A percentile compares a stretch with the other conserved stretches of the same genome.
Evolutionary conservation across 2,329 filamentous ascomycete species (phyloP).

Genomic region (Coniosporium tulheliwenetii): DNA sequence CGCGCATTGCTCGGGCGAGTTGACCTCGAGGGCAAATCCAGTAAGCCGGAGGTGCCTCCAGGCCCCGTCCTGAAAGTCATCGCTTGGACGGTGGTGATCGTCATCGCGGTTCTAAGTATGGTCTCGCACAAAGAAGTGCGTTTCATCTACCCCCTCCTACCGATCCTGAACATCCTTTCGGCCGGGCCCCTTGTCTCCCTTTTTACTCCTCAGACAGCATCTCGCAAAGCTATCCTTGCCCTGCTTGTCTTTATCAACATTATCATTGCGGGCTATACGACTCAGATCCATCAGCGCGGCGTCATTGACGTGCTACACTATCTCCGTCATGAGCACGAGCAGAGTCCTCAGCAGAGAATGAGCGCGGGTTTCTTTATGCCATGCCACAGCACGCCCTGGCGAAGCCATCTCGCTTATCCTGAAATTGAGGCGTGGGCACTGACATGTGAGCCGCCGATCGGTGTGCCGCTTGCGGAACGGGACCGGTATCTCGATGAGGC

Average conservation of each 20-base stretch:
- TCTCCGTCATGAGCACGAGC: constrained; percentile 55
- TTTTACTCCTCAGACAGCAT: constrained; percentile 31
- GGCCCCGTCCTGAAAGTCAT: constrained; percentile 7
- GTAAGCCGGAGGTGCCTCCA: constrained; percentile 6
- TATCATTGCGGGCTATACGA: constrained; percentile 56
- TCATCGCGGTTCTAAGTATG: constrained; percentile 53
- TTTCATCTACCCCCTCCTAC: constrained; percentile 87
- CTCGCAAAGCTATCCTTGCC: constrained; percentile 40
- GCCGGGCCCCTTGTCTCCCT: constrained; percentile 51
- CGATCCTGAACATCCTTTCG: constrained; percentile 67
- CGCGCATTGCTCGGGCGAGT: constrained; percentile 2
- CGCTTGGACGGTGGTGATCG: constrained; percentile 32
- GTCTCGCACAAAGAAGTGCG: constrained; percentile 95
- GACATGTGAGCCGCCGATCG: constrained; percentile 76
- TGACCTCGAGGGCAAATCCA: constrained; percentile 10
- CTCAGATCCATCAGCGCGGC: constrained; percentile 65
- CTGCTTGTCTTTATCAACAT: constrained; percentile 48
- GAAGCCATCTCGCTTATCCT: constrained; percentile 67
- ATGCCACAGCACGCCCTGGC: constrained; percentile 93
- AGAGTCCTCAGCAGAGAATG: constrained; percentile 15
- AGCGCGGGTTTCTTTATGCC: constrained; percentile 75
- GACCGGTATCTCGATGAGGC: constrained; percentile 70
- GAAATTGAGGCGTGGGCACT: constrained; percentile 66
- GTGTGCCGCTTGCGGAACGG: constrained; percentile 47
- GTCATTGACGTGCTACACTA: constrained; percentile 59